Evolutionary conservation across 805 yeast species (phyloP), one percentile per base, ranked within the genome.

Genomic region (Lipomyces orientalis): DNA sequence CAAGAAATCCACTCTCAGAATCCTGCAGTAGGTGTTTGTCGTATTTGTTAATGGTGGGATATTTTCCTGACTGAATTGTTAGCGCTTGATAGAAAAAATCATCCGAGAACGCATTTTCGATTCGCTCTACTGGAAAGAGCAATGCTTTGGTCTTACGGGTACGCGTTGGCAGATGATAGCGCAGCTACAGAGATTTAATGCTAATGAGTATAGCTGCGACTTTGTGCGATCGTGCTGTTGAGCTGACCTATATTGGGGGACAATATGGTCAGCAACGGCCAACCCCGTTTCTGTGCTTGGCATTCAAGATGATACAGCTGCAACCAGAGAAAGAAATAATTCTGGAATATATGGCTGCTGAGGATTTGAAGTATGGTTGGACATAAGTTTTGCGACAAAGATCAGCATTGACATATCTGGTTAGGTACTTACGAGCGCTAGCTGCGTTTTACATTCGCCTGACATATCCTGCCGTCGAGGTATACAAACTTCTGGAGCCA

Each of bases 291-390:
- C 75, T 91, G n/a, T 88, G 97, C 74, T 82, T 97, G 57, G 77
- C 92, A 43, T 86, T 91, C 74, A 87, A 94, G 70, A 76, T 94
- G 66, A 81, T 93, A 4, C 97, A 94, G 76, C 77, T 95, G 19
- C 86, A 86, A 69, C 98, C 98, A 0, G 73, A 83, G 1, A 73
- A 75, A 10, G 90, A 86, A 4, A 85, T 91, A 4, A 75, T 90
- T 1, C 75, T 79, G 19, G 83, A 87, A 63, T 83, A 85, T 69
- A 78, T 89, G 12, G 76, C 76, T 1, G 95, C 93, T 73, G 79
- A 81, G 60, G 87, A 88, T 64, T 93, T 93, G 83, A 91, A 91
- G 77, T 93, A 57, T 37, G 71, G 7, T 54, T 33, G 29, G 37
- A 25, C 10, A 7, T 10, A 33, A 25, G 31, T n/a, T 63, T 22